A percentile compares a stretch with the other conserved stretches of the same genome.
These are phyloP conservation scores for Zygosaccharomyces gambellarensis DNA, from an alignment of 805 yeast genomes.

Conservation along the genomic window DNA sequence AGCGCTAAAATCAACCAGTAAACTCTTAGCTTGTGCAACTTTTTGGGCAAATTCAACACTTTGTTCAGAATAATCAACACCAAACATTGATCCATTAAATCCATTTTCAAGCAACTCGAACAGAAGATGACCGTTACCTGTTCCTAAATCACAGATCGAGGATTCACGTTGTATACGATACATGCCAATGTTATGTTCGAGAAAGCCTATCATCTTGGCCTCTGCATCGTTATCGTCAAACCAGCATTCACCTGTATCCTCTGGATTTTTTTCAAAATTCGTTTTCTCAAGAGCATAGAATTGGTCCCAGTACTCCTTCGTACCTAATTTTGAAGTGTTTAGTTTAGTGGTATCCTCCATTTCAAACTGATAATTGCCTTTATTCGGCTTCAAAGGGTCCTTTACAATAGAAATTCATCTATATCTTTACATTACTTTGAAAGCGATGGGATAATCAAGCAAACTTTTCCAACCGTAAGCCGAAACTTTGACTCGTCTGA, in stretches of 20 bases:
- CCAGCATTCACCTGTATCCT: slow-evolving; percentile 96
- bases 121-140: slow-evolving; percentile 91
- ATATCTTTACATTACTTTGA: neutral
- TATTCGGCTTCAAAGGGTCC: neutral
- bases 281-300: slow-evolving; percentile 68
- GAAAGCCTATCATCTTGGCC: slow-evolving; percentile 67
- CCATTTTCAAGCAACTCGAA: slow-evolving; percentile 66
- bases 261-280: slow-evolving; percentile 68
- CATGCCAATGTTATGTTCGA: slow-evolving; percentile 47
- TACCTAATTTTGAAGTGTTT: slow-evolving; percentile 79
- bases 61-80: slow-evolving; percentile 80
- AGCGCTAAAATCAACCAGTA: slow-evolving; percentile 48
- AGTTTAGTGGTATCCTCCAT: slow-evolving; percentile 45
- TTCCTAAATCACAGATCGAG: slow-evolving; percentile 75
- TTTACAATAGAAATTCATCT: neutral
- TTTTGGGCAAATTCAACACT: slow-evolving; percentile 71
- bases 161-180: slow-evolving; percentile 32
- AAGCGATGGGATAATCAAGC: neutral
- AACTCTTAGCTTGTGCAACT: slow-evolving; percentile 45
- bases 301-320: slow-evolving; percentile 86
- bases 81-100: slow-evolving; percentile 53
- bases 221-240: slow-evolving; percentile 95
- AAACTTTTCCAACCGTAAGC: neutral
- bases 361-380: neutral
- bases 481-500: neutral